Conservation (phyloP, 495 filamentous ascomycete genomes). For the Neurospora hispaniola region DNA sequence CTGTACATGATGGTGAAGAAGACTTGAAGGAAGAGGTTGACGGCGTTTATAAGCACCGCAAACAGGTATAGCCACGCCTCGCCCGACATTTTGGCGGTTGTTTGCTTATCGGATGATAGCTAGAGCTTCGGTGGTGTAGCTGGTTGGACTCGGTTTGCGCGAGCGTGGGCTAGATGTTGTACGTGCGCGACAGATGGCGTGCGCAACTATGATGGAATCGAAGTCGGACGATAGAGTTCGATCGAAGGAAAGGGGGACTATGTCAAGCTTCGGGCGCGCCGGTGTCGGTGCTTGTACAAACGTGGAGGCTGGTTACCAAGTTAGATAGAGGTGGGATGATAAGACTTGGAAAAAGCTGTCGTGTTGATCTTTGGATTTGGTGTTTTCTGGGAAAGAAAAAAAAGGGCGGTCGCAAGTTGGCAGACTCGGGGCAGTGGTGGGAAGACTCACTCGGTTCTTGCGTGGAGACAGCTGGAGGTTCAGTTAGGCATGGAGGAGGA, state of each 20-base stretch:
- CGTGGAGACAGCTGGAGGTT: slow-evolving; percentile 1
- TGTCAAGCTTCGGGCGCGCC: neutral
- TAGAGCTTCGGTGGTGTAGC: slow-evolving; percentile 1
- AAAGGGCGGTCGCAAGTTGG: slow-evolving; percentile 2
- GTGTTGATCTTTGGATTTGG: neutral
- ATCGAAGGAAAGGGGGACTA: neutral
- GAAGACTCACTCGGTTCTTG: slow-evolving; percentile 12
- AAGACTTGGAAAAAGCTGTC: neutral
- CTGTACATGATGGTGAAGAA: slow-evolving; percentile 99
- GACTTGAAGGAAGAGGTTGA: slow-evolving; percentile 99
- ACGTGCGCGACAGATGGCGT: neutral
- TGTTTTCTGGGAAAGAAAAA: slow-evolving; percentile 6
- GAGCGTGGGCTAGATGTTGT: neutral
- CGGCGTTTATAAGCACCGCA: slow-evolving; percentile 98
- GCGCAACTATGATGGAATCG: neutral
- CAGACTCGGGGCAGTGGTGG: neutral
- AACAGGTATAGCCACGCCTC: slow-evolving; percentile 99
- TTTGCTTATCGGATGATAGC: neutral
- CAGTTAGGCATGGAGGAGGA: slow-evolving; percentile 11
- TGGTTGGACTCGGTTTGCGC: neutral
- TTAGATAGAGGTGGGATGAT: neutral
- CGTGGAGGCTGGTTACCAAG: neutral
- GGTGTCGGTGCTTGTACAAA: neutral
- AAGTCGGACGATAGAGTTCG: slow-evolving; percentile 2
- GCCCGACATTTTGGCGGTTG: slow-evolving; percentile 75